These are phyloP conservation scores for Elsinoe ampelina DNA, from an alignment of 2,329 filamentous ascomycete genomes.

Conservation along the genomic window DNA sequence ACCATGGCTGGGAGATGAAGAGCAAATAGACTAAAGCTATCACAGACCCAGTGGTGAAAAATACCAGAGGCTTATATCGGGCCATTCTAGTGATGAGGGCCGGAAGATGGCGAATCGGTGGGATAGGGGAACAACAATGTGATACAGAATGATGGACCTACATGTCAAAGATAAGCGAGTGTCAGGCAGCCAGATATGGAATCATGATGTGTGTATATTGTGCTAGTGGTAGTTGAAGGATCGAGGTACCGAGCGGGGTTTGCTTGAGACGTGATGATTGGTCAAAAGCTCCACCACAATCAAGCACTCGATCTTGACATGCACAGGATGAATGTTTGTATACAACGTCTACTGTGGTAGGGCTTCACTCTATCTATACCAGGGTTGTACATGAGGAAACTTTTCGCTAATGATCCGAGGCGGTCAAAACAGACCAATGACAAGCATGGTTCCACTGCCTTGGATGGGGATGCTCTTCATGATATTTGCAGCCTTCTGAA, in stretches of 20 bases:
- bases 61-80: background rate
- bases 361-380: background rate
- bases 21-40: slow-evolving; percentile 1
- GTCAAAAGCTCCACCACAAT: background rate
- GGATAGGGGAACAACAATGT: background rate
- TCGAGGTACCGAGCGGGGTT: slow-evolving; percentile 1
- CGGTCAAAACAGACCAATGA: slow-evolving; percentile 1
- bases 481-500: background rate
- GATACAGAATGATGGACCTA: background rate
- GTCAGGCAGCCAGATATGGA: background rate
- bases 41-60: background rate
- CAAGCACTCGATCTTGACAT: background rate
- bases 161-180: background rate
- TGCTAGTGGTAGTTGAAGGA: background rate
- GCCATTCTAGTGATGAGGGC: background rate
- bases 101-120: background rate
- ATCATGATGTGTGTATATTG: background rate
- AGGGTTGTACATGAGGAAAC: background rate
- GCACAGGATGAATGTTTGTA: background rate
- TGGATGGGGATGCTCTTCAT: background rate
- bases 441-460: slow-evolving; percentile 1
- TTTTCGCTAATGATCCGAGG: background rate
- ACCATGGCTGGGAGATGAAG: slow-evolving; percentile 4
- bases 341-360: background rate
- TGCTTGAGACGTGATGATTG: background rate